These are phyloP conservation scores for Malbranchea cinnamomea DNA, from an alignment of 2,329 filamentous ascomycete genomes.

Conservation along the genomic window DNA sequence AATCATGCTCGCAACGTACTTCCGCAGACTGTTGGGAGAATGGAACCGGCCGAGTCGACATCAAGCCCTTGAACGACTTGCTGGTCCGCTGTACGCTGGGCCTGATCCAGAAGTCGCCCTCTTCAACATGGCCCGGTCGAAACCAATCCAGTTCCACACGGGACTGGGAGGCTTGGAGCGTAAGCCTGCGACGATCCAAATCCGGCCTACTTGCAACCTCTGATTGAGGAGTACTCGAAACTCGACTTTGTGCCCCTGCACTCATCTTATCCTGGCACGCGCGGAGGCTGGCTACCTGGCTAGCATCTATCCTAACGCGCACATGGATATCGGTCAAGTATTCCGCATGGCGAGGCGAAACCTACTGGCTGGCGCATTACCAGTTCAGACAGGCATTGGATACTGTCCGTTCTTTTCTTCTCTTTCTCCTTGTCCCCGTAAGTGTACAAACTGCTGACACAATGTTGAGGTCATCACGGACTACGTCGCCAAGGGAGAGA, in stretches of 20 bases:
- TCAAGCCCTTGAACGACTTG: slow-evolving; percentile 52
- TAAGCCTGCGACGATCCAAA: slow-evolving; percentile 54
- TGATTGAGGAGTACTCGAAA: slow-evolving; percentile 53
- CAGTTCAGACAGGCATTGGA: slow-evolving; percentile 60
- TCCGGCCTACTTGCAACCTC: slow-evolving; percentile 57
- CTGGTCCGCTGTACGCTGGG: slow-evolving; percentile 51
- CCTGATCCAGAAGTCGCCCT: slow-evolving; percentile 34
- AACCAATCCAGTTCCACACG: slow-evolving; percentile 73
- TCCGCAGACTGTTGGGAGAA: slow-evolving; percentile 10
- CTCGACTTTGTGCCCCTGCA: slow-evolving; percentile 68
- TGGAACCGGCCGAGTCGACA: slow-evolving; percentile 34
- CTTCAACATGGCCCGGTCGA: slow-evolving; percentile 33
- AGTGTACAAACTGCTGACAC: not conserved
- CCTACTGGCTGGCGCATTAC: slow-evolving; percentile 55
- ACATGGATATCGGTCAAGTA: slow-evolving; percentile 68
- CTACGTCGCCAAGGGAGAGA: slow-evolving; percentile 50
- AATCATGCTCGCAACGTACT: slow-evolving; percentile 31
- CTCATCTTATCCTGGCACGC: slow-evolving; percentile 65
- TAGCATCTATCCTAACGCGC: slow-evolving; percentile 62
- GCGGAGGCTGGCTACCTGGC: slow-evolving; percentile 67
- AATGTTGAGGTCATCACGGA: slow-evolving; percentile 45
- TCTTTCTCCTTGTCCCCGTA: not conserved
- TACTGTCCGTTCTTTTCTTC: slow-evolving; percentile 33
- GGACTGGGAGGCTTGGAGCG: slow-evolving; percentile 69
- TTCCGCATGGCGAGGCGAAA: slow-evolving; percentile 68